Evolutionary conservation across 2,329 filamentous ascomycete species (phyloP).

Genomic region (Talaromyces sp.): DNA sequence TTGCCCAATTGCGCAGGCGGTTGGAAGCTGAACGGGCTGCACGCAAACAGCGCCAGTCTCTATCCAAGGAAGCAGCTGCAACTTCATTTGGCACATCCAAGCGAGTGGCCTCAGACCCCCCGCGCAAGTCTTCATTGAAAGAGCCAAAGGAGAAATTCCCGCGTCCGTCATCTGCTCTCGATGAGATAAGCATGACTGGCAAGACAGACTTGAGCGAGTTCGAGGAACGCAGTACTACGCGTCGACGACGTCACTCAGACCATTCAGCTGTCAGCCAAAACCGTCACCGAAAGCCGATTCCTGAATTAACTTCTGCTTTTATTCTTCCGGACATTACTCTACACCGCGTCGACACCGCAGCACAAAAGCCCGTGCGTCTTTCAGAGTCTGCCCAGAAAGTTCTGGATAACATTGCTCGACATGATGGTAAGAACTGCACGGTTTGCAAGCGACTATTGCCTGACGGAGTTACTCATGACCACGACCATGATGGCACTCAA

Average conservation of each 20-base stretch:
- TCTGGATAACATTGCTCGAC: slow-evolving; percentile 38
- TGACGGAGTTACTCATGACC: slow-evolving; percentile 29
- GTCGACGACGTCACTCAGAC: slow-evolving; percentile 35
- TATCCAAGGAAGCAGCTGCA: slow-evolving; percentile 24
- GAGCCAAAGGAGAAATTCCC: slow-evolving; percentile 36
- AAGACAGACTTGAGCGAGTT: slow-evolving; percentile 21
- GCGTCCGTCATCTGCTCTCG: slow-evolving; percentile 29
- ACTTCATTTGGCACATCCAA: slow-evolving; percentile 35
- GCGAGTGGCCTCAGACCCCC: slow-evolving; percentile 29
- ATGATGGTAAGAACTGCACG: slow-evolving; percentile 51
- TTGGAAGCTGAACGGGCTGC: slow-evolving; percentile 50
- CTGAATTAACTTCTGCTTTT: slow-evolving; percentile 59
- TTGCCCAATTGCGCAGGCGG: slow-evolving; percentile 49
- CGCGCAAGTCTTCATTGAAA: slow-evolving; percentile 53
- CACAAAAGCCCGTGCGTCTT: slow-evolving; percentile 25
- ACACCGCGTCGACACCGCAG: slow-evolving; percentile 23
- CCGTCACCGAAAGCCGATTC: slow-evolving; percentile 43
- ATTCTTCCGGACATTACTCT: slow-evolving; percentile 60
- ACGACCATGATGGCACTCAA: slow-evolving; percentile 15
- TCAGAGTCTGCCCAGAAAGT: slow-evolving; percentile 36
- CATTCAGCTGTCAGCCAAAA: slow-evolving; percentile 44
- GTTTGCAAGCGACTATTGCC: slow-evolving; percentile 45
- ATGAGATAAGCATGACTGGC: slow-evolving; percentile 27
- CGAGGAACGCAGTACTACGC: slow-evolving; percentile 24
- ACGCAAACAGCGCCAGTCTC: slow-evolving; percentile 34